phyloP scores from a whole-genome alignment of 768 basidiomycete genomes.

The Pulveroboletus sp. region DNA sequence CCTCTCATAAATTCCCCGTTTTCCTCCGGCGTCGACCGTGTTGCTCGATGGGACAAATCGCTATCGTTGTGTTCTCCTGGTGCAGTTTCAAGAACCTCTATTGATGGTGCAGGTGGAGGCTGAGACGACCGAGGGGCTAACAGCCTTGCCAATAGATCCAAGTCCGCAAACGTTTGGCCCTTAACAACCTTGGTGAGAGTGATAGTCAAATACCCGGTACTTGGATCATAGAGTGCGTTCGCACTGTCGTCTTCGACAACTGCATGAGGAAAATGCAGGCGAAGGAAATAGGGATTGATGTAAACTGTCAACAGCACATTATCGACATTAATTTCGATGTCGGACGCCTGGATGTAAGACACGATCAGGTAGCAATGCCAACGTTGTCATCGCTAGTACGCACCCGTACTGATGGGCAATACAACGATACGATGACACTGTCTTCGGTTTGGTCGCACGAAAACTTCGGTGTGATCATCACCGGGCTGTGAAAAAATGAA shows the following conservation, averaged over 20 bases:
- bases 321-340: constrained; percentile 77
- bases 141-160: constrained; percentile 77
- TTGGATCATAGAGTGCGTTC: constrained; percentile 72
- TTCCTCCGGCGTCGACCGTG: constrained; percentile 49
- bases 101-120: constrained; percentile 35
- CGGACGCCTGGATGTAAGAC: constrained; percentile 57
- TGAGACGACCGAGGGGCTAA: constrained; percentile 60
- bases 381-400: constrained; percentile 19
- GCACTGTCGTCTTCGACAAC: constrained; percentile 64
- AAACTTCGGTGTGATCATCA: constrained; percentile 78
- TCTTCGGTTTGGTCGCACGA: constrained; percentile 60
- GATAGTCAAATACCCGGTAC: constrained; percentile 73
- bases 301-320: constrained; percentile 68
- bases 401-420: constrained; percentile 74
- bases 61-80: constrained; percentile 28
- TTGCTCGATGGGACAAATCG: constrained; percentile 43
- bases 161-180: constrained; percentile 69
- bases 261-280: constrained; percentile 69
- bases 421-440: constrained; percentile 56
- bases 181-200: constrained; percentile 65
- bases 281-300: constrained; percentile 82
- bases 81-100: constrained; percentile 55
- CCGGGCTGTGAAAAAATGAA: not conserved
- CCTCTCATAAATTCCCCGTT: constrained; percentile 57
- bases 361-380: constrained; percentile 11